Percentiles rank a stretch among this genome's conserved stretches.
phyloP scores from a whole-genome alignment of 2,329 filamentous ascomycete genomes.

The Alternaria panax region DNA sequence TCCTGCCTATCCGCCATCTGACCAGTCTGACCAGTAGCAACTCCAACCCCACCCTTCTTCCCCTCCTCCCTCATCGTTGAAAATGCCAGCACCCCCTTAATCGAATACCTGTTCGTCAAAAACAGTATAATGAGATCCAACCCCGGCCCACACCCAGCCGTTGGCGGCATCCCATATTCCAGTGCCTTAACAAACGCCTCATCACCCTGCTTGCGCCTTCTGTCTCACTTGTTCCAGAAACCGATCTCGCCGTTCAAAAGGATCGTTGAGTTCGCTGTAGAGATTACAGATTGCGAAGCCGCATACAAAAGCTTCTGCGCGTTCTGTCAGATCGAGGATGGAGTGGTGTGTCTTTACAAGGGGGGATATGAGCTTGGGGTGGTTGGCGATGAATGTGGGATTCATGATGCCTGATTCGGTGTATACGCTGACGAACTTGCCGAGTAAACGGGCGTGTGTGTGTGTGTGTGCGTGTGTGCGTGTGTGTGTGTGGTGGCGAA shows the following conservation, averaged over 20 bases:
- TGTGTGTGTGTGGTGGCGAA: slow-evolving; percentile 63
- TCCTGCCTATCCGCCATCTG: not conserved
- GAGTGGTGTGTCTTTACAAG: slow-evolving; percentile 93
- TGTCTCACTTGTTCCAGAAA: slow-evolving; percentile 90
- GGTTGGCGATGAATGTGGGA: slow-evolving; percentile 87
- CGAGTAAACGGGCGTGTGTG: slow-evolving; percentile 90
- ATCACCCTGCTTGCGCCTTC: slow-evolving; percentile 89
- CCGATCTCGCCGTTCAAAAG: slow-evolving; percentile 84
- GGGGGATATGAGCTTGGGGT: slow-evolving; percentile 89
- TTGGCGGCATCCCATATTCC: slow-evolving; percentile 88
- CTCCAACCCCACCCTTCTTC: not conserved
- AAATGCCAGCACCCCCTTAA: slow-evolving; percentile 95
- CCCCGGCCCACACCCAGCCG: slow-evolving; percentile 95
- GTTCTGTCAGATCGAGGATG: slow-evolving; percentile 83
- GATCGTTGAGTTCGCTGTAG: slow-evolving; percentile 97
- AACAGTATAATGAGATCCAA: slow-evolving; percentile 96
- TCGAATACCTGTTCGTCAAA: slow-evolving; percentile 92
- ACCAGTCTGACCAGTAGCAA: not conserved
- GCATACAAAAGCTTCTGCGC: slow-evolving; percentile 96
- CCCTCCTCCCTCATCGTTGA: slow-evolving; percentile 88
- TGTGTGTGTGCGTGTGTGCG: slow-evolving; percentile 45
- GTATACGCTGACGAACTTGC: slow-evolving; percentile 90
- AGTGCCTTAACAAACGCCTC: slow-evolving; percentile 92
- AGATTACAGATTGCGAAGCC: slow-evolving; percentile 98
- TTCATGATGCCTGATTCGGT: slow-evolving; percentile 94